These are phyloP conservation scores for Aspergillaceae sp. DNA, from an alignment of 2,329 filamentous ascomycete species.

Conservation along the genomic window DNA sequence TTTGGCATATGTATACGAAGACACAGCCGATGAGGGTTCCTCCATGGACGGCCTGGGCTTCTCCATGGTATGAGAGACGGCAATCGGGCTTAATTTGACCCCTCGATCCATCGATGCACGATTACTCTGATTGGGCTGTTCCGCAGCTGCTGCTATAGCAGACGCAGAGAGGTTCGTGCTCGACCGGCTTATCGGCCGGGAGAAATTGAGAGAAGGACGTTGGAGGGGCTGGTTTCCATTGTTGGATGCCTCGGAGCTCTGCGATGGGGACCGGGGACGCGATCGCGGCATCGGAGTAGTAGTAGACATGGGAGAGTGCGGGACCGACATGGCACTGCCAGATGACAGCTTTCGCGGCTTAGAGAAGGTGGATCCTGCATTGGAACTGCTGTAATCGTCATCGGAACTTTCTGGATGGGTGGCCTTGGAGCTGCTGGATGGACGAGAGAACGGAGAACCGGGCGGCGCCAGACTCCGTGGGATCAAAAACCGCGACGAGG, in stretches of 20 bases:
- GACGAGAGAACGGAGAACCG: conserved; percentile 34
- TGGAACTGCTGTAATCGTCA: conserved; percentile 58
- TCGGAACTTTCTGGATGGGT: conserved; percentile 52
- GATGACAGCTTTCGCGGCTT: conserved; percentile 66
- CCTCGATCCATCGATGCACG: conserved; percentile 18
- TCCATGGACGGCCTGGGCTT: conserved; percentile 12
- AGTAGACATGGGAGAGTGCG: conserved; percentile 53
- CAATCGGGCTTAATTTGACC: conserved; percentile 26
- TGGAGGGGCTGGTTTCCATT: conserved; percentile 48
- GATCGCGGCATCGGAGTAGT: conserved; percentile 44
- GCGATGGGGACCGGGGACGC: conserved; percentile 70
- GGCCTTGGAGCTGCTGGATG: conserved; percentile 48
- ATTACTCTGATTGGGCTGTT: conserved; percentile 36
- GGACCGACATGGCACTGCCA: conserved; percentile 54
- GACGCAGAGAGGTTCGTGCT: conserved; percentile 32
- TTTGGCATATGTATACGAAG: conserved; percentile 80
- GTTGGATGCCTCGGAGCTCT: conserved; percentile 70
- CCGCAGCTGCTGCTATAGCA: conserved; percentile 13
- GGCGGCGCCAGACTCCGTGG: conserved; percentile 39
- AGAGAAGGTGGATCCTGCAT: conserved; percentile 54
- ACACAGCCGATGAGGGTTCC: conserved; percentile 41
- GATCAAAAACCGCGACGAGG: conserved; percentile 27
- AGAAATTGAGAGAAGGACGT: conserved; percentile 84
- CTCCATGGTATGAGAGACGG: conserved; percentile 18
- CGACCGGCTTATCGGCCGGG: conserved; percentile 66